phyloP scores from a whole-genome alignment of 805 yeast genomes.

The Lipomyces orientalis region DNA sequence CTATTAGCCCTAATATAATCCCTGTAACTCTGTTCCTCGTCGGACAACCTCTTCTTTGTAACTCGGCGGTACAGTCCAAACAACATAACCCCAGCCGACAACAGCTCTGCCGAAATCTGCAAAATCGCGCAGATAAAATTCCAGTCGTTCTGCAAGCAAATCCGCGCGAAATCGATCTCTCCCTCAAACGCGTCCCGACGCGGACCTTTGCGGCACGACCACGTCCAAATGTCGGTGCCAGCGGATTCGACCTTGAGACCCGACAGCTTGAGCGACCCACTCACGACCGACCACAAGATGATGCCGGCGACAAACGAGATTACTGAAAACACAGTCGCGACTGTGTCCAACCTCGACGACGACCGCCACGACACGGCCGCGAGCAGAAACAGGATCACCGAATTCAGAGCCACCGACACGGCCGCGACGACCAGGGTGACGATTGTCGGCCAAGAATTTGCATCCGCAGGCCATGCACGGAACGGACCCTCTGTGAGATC shows the following conservation, averaged over 20 bases:
- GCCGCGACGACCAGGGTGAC: constrained; percentile 6
- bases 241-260: constrained; percentile 1
- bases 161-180: neutral
- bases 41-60: neutral
- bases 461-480: neutral
- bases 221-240: constrained; percentile 2
- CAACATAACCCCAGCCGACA: neutral
- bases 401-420: constrained; percentile 2
- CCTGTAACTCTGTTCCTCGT: neutral
- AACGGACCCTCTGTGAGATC: neutral
- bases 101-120: neutral
- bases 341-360: neutral
- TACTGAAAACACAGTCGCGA: constrained; percentile 1
- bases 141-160: neutral
- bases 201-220: neutral
- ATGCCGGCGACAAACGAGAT: constrained; percentile 2
- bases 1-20: neutral
- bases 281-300: constrained; percentile 7
- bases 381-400: neutral
- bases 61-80: neutral
- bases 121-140: neutral
- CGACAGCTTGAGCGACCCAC: constrained; percentile 3
- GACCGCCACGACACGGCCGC: neutral
- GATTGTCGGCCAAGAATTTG: neutral
- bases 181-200: constrained; percentile 4